These are phyloP conservation scores for Cucumis sativus DNA, from an alignment of 306 rosid genomes.

Conservation along the genomic window Cucumber_9930_V3 NC_026658.2:468501-469000, in stretches of 20 bases:
- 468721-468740: not conserved
- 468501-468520: too few species aligned
- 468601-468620: not conserved
- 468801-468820: constrained; percentile 1
- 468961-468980: constrained; percentile 50
- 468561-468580: not conserved
- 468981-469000: constrained; percentile 77
- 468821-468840: not conserved
- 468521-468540: too few species aligned
- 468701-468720: not conserved
- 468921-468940: constrained; percentile 9
- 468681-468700: not conserved
- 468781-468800: constrained; percentile 35
- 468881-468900: not conserved
- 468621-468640: not conserved
- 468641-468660: not conserved
- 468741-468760: constrained; percentile 8
- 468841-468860: not conserved
- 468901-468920: not conserved
- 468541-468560: too few species aligned
- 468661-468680: not conserved
- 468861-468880: constrained; percentile 13
- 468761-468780: constrained; percentile 33
- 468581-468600: not conserved
- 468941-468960: constrained; percentile 58